phyloP scores from a whole-genome alignment of 257 asterid species.

The Euphrasia confusa region DNA sequence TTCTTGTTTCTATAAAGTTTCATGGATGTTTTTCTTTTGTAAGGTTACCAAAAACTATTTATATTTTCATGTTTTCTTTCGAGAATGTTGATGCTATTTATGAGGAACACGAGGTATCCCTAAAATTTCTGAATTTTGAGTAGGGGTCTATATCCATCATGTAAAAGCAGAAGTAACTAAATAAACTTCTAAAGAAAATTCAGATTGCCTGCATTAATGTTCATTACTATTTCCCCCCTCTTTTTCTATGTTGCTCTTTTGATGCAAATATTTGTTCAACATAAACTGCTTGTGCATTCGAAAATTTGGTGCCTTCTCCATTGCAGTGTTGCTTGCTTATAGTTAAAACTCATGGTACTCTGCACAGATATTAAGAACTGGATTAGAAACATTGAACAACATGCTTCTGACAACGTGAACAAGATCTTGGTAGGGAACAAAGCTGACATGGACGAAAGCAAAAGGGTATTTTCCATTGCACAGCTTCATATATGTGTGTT shows the following conservation, averaged over 20 bases:
- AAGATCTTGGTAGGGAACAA: constrained; percentile 52
- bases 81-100: constrained; percentile 1
- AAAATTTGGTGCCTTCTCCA: neutral
- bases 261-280: neutral
- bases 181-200: too few relatives aligned
- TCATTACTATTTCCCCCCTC: neutral
- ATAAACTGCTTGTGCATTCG: constrained; percentile 9
- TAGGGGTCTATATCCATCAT: neutral
- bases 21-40: neutral
- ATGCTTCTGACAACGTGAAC: constrained; percentile 58
- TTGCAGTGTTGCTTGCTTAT: neutral
- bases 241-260: neutral
- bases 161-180: neutral
- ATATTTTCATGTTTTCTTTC: neutral
- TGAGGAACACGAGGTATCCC: neutral
- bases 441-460: constrained; percentile 27
- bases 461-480: constrained; percentile 35
- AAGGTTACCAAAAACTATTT: neutral
- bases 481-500: neutral
- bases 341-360: constrained; percentile 9
- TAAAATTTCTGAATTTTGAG: neutral
- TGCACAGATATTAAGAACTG: constrained; percentile 42
- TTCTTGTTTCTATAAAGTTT: neutral
- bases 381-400: constrained; percentile 55
- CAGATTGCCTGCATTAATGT: neutral